phyloP scores from a whole-genome alignment of 2,329 filamentous ascomycete genomes.

The Penicillium sp. region DNA sequence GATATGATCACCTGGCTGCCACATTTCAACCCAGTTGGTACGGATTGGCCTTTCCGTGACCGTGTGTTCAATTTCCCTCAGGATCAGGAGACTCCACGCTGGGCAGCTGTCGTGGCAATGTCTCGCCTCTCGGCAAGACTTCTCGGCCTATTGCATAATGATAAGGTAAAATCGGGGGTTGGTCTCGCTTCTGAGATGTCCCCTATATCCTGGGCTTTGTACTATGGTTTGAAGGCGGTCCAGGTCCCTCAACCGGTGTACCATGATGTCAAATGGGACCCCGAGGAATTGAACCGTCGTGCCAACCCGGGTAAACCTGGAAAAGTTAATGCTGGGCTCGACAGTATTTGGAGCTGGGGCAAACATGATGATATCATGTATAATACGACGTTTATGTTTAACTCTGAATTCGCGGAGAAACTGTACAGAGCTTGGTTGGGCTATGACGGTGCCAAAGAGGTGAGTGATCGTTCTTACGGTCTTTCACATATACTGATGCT shows the following conservation, averaged over 20 bases:
- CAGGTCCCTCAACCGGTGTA: constrained; percentile 14
- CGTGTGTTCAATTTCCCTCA: constrained; percentile 13
- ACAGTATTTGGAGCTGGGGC: constrained; percentile 13
- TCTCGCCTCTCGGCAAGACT: constrained; percentile 8
- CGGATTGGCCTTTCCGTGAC: constrained; percentile 13
- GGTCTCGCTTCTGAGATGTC: constrained; percentile 18
- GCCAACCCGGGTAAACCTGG: constrained; percentile 12
- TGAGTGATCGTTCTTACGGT: background rate
- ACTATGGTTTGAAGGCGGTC: constrained; percentile 15
- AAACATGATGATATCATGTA: constrained; percentile 9
- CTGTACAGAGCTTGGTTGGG: constrained; percentile 13
- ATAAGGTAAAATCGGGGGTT: background rate
- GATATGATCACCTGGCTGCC: constrained; percentile 17
- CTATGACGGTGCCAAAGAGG: constrained; percentile 4
- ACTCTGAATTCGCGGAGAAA: constrained; percentile 5
- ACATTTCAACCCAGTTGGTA: constrained; percentile 10
- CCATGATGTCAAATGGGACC: constrained; percentile 8
- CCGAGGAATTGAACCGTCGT: constrained; percentile 3
- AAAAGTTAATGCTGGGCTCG: constrained; percentile 1
- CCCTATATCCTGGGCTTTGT: constrained; percentile 10
- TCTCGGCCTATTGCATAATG: constrained; percentile 3
- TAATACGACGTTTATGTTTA: constrained; percentile 11
- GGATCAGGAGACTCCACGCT: constrained; percentile 2
- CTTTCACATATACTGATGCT: background rate
- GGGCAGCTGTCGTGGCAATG: constrained; percentile 13